phyloP scores from a whole-genome alignment of 371 early-diverging fungal species.

The Mycotypha africana region DNA sequence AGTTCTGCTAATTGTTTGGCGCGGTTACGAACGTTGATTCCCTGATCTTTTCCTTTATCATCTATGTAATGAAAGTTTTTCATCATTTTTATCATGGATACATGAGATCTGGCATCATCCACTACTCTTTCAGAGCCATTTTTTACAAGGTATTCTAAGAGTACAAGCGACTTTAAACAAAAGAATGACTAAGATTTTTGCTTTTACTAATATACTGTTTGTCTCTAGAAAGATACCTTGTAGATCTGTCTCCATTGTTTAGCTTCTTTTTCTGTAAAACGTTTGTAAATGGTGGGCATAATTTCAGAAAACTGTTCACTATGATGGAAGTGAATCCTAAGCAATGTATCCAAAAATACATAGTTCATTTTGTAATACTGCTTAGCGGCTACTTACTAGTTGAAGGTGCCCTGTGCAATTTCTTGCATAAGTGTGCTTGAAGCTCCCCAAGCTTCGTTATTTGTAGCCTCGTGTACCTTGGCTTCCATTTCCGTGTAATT shows the following conservation, averaged over 20 bases:
- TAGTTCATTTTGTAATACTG: too few species aligned
- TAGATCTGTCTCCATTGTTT: constrained; percentile 91
- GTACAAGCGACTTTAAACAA: constrained; percentile 64
- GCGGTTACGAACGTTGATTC: constrained; percentile 90
- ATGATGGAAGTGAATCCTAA: not conserved
- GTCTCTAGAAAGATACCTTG: constrained; percentile 67
- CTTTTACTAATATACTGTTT: not conserved
- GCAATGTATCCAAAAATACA: not conserved
- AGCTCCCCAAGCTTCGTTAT: constrained; percentile 89
- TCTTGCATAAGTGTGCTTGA: constrained; percentile 87
- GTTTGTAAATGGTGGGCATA: constrained; percentile 86
- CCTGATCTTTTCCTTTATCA: constrained; percentile 94
- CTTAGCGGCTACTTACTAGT: constrained; percentile 51
- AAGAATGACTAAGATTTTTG: not conserved
- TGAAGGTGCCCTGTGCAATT: constrained; percentile 79
- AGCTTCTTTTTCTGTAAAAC: constrained; percentile 80
- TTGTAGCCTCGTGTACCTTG: constrained; percentile 84
- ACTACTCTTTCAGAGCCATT: constrained; percentile 93
- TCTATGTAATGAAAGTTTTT: constrained; percentile 81
- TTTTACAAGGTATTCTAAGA: constrained; percentile 91
- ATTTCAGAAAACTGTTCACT: constrained; percentile 90
- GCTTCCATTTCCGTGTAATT: constrained; percentile 87
- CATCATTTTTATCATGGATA: constrained; percentile 82
- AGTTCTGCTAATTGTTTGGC: constrained; percentile 88
- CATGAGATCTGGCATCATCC: constrained; percentile 77